Evolutionary conservation across 179 eudicot genomes (phyloP).

Genomic region (Sideroxylon spinosum): DNA sequence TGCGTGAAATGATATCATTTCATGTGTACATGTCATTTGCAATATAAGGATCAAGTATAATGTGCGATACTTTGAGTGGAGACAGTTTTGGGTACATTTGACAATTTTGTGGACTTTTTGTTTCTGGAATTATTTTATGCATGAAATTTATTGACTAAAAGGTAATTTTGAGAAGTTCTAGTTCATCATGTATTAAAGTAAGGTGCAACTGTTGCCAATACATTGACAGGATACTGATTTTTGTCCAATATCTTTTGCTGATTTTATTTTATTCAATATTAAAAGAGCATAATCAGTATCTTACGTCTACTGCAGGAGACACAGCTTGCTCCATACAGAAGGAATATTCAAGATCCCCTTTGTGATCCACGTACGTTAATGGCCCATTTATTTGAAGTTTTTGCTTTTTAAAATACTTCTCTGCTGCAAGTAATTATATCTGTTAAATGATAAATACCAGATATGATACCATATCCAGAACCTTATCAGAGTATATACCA

Average conservation of each 20-base stretch:
- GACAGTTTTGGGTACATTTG: neutral
- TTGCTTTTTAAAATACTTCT: neutral
- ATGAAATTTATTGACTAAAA: neutral
- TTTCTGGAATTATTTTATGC: neutral
- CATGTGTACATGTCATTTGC: neutral
- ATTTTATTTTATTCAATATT: slow-evolving; percentile 2
- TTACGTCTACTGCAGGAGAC: slow-evolving; percentile 67
- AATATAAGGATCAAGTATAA: too few relatives aligned
- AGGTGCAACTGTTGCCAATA: neutral
- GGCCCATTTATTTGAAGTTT: neutral
- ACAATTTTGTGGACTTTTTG: neutral
- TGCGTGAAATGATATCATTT: neutral
- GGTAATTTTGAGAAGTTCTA: neutral
- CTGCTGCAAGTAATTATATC: slow-evolving; percentile 1
- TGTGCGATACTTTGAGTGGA: neutral
- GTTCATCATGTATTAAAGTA: neutral
- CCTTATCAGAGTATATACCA: slow-evolving; percentile 94
- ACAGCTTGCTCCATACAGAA: slow-evolving; percentile 64
- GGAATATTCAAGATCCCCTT: slow-evolving; percentile 79
- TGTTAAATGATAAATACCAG: slow-evolving; percentile 37
- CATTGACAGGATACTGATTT: neutral
- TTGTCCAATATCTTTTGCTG: neutral
- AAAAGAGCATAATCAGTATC: neutral
- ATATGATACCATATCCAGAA: slow-evolving; percentile 95
- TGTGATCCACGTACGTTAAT: slow-evolving; percentile 81